Evolutionary conservation across 495 filamentous ascomycete genomes (phyloP), one percentile per base, ranked within the genome.

Genomic region (Copromyces sp.): DNA sequence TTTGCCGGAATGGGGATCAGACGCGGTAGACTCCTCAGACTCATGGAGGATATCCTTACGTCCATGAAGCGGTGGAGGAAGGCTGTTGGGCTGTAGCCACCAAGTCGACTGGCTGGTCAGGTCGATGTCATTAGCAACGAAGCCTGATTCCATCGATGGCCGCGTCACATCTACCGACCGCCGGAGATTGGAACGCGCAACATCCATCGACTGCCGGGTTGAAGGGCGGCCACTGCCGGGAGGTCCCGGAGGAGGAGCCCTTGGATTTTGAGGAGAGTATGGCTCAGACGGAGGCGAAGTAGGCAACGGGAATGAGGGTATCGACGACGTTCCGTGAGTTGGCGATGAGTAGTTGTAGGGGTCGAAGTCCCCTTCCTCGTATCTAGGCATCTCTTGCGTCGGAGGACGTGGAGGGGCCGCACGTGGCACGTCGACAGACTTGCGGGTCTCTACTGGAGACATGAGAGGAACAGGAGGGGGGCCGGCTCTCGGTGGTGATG

Each of bases 81-180:
- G 88, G 32, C 86, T 90, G 74, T 88, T 89, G 20, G 90, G 85
- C 76, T 91, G 87, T 68, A 89, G 86, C 94, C 94, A 99, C 95
- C 95, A 99, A 45, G 90, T 85, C 1, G 88, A 91, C 68, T 82
- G 84, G 71, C 85, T 83, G 9, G 87, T 89, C 39, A 98, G 84
- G 77, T 98, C 95, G 74, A 98, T 81, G 69, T 98, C 94, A 71
- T 88, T 89, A 69, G 95, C 95, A 74, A 98, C 93, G 79, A 86
- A 95, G 9, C 93, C 90, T 45, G 88, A 88, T 68, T 97, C 95
- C 74, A 89, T 84, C 37, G 86, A 87, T 39, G 85, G 86, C 68
- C 86, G 82, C 16, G 78, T 73, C 45, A 82, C 76, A 68, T 99
- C 95, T 75, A 92, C 89, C 29, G 95, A 98, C 75, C 90, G 85